Percentiles rank a stretch among this genome's conserved stretches.
Evolutionary conservation across 2,329 filamentous ascomycete species (phyloP).

Genomic region (Beauveria brongniartii): DNA sequence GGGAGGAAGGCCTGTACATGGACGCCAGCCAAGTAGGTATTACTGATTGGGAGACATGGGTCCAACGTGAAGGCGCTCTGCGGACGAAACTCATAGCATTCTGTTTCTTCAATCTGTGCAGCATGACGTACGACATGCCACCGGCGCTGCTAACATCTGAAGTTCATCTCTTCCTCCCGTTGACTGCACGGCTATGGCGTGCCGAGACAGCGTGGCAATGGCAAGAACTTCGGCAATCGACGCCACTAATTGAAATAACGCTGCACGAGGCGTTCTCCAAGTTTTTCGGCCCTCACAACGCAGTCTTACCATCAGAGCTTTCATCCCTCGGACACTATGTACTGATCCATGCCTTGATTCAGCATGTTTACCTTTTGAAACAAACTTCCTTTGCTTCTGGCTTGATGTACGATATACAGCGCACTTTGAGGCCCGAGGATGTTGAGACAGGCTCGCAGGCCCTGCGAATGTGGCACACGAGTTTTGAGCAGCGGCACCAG

Average conservation of each 20-base stretch:
- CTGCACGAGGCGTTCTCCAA: slow-evolving; percentile 50
- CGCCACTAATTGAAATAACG: slow-evolving; percentile 41
- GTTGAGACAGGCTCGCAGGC: slow-evolving; percentile 49
- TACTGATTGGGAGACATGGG: slow-evolving; percentile 52
- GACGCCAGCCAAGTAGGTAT: slow-evolving; percentile 37
- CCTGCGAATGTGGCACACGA: slow-evolving; percentile 48
- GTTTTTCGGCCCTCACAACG: slow-evolving; percentile 43
- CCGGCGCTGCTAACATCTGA: slow-evolving; percentile 51
- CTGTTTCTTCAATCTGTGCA: slow-evolving; percentile 56
- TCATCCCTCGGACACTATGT: slow-evolving; percentile 62
- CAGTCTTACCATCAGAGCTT: slow-evolving; percentile 40
- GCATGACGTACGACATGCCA: slow-evolving; percentile 53
- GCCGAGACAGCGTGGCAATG: slow-evolving; percentile 52
- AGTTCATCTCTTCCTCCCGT: slow-evolving; percentile 46
- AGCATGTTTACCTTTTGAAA: slow-evolving; percentile 63
- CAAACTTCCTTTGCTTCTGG: slow-evolving; percentile 48
- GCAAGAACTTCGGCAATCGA: slow-evolving; percentile 48
- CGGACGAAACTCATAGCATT: slow-evolving; percentile 54
- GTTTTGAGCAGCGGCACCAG: slow-evolving; percentile 49
- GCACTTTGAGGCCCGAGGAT: slow-evolving; percentile 45
- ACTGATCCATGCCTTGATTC: slow-evolving; percentile 62
- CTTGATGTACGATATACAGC: slow-evolving; percentile 40
- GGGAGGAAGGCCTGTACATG: slow-evolving; percentile 47
- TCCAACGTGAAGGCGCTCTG: slow-evolving; percentile 47
- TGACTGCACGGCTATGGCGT: slow-evolving; percentile 48